Base-by-base conservation (phyloP, 2,329 filamentous ascomycete species). In the Alternaria tenuissima region DNA sequence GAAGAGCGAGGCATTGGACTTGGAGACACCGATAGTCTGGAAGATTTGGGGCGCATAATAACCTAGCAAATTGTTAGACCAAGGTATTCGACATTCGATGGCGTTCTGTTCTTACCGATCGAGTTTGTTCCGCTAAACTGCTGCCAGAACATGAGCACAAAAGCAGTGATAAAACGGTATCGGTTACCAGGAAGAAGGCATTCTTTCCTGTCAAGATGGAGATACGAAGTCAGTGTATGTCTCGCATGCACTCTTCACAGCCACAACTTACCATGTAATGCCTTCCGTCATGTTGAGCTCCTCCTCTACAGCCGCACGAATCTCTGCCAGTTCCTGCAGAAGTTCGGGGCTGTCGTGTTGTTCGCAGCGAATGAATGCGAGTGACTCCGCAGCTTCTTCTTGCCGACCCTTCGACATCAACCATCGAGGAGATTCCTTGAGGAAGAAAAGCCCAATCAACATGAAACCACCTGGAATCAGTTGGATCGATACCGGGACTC, bases 61-160 rank as follows among this genome's bases (percentile, higher is more conserved):
- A 80, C 57, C 57, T 57, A 28, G 8, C 26, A 5, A 16, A 36
- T 7, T 18, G 41, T 60, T 91, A 56, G 32, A 34, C 3, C 9
- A 12, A 41, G 18, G 26, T 4, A 8, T 24, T n/a, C 16, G 9
- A 30, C n/a, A 22, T 34, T n/a, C 20, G 7, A 6, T 4, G 39
- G 6, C 18, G 24, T 32, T 7, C 14, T 16, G 18, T 20, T 11
- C 47, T 43, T 52, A 57, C 57, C 89, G 56, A 89, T 73, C 20
- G 90, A 90, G 67, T 93, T 93, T 80, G 93, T 93, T 3, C 91
- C 91, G 3, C 81, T 84, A 51, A 89, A 89, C 69, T 94, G 94
- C 78, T 94, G 91, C 84, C 88, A 93, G 54, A 94, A 81, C 82
- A 94, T 94, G 20, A 94, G 83, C 70, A 91, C 86, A 56, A 86